Conservation (phyloP, 1,284 basidiomycete species). For the Rhodotorula sp. region DNA sequence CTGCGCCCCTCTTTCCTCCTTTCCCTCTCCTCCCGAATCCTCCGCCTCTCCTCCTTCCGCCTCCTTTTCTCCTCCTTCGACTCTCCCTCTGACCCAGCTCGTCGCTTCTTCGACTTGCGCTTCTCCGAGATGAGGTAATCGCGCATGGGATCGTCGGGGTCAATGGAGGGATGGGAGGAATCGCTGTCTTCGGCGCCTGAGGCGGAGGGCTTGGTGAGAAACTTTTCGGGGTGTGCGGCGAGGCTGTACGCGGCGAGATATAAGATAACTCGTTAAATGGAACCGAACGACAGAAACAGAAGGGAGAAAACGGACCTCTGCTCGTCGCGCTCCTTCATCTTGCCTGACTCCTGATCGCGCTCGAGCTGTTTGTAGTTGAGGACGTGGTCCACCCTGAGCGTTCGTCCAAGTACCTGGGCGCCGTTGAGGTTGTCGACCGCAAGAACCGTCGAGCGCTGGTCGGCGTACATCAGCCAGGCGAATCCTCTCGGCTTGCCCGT, state of each 20-base stretch:
- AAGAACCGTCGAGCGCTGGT: conserved; percentile 91
- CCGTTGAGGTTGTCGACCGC: conserved; percentile 99
- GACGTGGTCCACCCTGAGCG: conserved; percentile 73
- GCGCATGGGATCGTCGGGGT: conserved; percentile 96
- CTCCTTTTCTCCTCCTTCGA: conserved; percentile 19
- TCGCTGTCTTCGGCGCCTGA: conserved; percentile 59
- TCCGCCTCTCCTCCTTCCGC: conserved; percentile 23
- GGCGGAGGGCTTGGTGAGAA: conserved; percentile 48
- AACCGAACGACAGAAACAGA: neutral
- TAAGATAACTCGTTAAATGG: neutral
- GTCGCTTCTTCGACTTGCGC: conserved; percentile 31
- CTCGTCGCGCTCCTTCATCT: conserved; percentile 79
- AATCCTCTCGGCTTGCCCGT: conserved; percentile 88
- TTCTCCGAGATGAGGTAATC: conserved; percentile 60
- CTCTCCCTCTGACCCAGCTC: conserved; percentile 3
- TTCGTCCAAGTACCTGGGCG: conserved; percentile 67
- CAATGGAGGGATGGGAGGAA: conserved; percentile 68
- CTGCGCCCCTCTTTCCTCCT: conserved; percentile 43
- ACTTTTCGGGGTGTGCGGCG: conserved; percentile 34
- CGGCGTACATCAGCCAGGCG: conserved; percentile 97
- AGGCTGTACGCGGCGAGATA: conserved; percentile 11
- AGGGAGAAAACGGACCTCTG: conserved; percentile 60
- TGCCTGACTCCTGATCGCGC: conserved; percentile 76
- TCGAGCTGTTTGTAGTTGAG: conserved; percentile 87
- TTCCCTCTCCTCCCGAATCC: conserved; percentile 38